Base-by-base conservation (phyloP, 129 eudicot species). In the Tanacetum coccineum region DNA sequence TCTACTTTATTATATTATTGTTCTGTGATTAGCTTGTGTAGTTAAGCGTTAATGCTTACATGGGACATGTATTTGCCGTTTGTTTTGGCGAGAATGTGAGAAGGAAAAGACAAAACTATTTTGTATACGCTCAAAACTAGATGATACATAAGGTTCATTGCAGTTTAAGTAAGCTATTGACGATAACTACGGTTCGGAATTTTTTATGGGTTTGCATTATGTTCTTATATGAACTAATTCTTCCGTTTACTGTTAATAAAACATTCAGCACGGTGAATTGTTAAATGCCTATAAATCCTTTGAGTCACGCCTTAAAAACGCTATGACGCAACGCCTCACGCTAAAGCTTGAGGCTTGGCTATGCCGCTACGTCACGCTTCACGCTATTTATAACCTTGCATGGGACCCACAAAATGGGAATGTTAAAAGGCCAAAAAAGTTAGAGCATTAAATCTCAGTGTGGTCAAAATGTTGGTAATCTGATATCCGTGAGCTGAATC, bases 111-210 rank as follows among this genome's bases (percentile, higher is more conserved):
- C 77, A 59, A 67, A n/a, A n/a, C 76, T 36, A 83, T 91, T 30
- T 91, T n/a, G n/a, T n/a, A 95, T 70, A 85, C 83, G 14, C 86
- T 91, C 54, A 88, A 87, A 78, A n/a, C 89, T 91, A 61, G 95
- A 91, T 76, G 95, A 83, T n/a, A 64, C 66, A 81, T 4, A 85
- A 85, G 74, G 95, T 76, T 14, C n/a, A n/a, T 77, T 73, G 67
- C 95, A 85, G 44, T 91, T 91, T 56, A 91, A 79, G 81, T 84
- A 87, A 72, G 97, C 97, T 62, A 87, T 91, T 45, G 95, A 87
- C 50, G 78, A 83, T 83, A 82, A 86, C 65, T 91, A 91, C 59
- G 97, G 97, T 91, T 91, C 74, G 97, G n/a, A 91, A 48, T 91
- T 91, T 64, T 91, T 91, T 79, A 85, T 87, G 82, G 97, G 97